Percentiles rank a stretch among this genome's conserved stretches.
These are phyloP conservation scores for Nemania sp. DNA, from an alignment of 2,329 filamentous ascomycete genomes.

Conservation along the genomic window DNA sequence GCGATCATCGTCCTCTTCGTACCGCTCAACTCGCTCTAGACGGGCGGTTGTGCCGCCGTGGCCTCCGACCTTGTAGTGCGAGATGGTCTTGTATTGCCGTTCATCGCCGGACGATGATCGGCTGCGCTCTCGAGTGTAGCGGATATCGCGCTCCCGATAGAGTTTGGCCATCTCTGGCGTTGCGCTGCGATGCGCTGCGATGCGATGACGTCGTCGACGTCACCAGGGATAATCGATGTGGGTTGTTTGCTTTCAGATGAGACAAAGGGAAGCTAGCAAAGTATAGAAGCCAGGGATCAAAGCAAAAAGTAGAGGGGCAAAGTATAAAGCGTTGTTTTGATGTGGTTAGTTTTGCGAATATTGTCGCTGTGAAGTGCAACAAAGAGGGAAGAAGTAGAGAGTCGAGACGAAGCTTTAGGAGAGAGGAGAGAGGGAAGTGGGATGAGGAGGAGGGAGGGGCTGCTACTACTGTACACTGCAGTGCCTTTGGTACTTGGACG, in stretches of 20 bases:
- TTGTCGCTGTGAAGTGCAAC: slow-evolving; percentile 9
- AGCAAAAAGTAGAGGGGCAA: neutral
- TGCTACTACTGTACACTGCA: neutral
- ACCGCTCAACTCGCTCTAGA: slow-evolving; percentile 36
- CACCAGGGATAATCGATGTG: neutral
- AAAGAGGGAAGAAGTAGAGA: neutral
- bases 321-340: slow-evolving; percentile 15
- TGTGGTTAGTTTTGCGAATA: slow-evolving; percentile 11
- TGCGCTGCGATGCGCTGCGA: neutral
- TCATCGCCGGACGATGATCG: slow-evolving; percentile 38
- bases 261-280: neutral
- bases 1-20: slow-evolving; percentile 37
- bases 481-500: neutral
- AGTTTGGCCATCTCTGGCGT: slow-evolving; percentile 31
- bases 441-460: neutral
- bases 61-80: slow-evolving; percentile 42
- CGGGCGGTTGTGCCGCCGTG: slow-evolving; percentile 30
- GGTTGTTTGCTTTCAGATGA: neutral
- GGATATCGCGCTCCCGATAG: slow-evolving; percentile 40
- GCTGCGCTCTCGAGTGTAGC: slow-evolving; percentile 39
- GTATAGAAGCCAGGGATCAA: no score
- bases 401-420: neutral
- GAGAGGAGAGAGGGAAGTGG: slow-evolving; percentile 9
- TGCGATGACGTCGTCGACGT: slow-evolving; percentile 22
- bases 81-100: slow-evolving; percentile 36